These are phyloP conservation scores for Pistacia atlantica DNA, from an alignment of 345 rosid species.

Conservation along the genomic window DNA sequence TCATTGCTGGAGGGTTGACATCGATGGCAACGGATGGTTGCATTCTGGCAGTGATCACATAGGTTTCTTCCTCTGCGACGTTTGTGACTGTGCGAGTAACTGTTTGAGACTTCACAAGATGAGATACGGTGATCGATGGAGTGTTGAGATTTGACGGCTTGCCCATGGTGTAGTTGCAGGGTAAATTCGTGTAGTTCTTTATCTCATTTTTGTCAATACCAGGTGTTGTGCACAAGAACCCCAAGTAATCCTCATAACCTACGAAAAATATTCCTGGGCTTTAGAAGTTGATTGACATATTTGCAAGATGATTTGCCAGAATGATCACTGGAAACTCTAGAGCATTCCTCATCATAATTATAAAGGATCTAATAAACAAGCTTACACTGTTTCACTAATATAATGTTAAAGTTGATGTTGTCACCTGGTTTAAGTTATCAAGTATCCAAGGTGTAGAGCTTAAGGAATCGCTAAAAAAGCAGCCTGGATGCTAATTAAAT, in stretches of 20 bases:
- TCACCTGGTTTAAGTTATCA: background rate
- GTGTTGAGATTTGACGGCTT: constrained; percentile 87
- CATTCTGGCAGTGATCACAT: constrained; percentile 75
- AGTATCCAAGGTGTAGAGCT: background rate
- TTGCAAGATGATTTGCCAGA: background rate
- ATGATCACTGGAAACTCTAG: background rate
- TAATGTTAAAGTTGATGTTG: background rate
- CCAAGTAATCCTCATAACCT: constrained; percentile 91
- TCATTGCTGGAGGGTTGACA: constrained; percentile 85
- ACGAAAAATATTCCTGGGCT: background rate
- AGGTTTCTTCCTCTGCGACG: constrained; percentile 87
- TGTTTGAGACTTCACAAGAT: constrained; percentile 65
- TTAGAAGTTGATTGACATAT: constrained; percentile 2
- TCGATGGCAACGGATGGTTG: constrained; percentile 83
- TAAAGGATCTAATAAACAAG: background rate
- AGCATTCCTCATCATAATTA: background rate
- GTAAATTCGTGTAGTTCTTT: constrained; percentile 65
- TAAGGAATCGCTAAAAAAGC: background rate
- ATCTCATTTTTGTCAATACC: constrained; percentile 81
- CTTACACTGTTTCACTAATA: background rate
- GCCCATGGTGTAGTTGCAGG: constrained; percentile 77
- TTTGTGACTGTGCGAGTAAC: constrained; percentile 81
- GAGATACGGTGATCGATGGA: constrained; percentile 87
- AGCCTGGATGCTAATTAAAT: background rate
- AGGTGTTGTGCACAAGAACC: constrained; percentile 94